A percentile compares a stretch with the other conserved stretches of the same genome.
Conservation (phyloP, 805 yeast genomes). For the Yarrowia osloensis region DNA sequence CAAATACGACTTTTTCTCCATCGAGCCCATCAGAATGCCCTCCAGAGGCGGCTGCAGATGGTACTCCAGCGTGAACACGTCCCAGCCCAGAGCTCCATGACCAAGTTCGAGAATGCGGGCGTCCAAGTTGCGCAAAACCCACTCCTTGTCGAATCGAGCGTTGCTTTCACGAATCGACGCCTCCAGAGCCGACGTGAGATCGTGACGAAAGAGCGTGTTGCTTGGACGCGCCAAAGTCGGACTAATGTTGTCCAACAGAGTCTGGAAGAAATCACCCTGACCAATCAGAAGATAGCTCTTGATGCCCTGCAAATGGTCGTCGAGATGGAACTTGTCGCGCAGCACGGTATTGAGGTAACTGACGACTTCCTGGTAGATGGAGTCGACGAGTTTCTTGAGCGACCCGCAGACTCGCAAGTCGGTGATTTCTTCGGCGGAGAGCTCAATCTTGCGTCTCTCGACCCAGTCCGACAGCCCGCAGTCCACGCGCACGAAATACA, state of each 20-base stretch:
- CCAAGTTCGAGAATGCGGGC: conserved; percentile 77
- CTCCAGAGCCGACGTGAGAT: conserved; percentile 62
- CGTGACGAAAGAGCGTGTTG: conserved; percentile 60
- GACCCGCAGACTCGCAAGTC: conserved; percentile 32
- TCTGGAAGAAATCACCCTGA: conserved; percentile 79
- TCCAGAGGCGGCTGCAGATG: conserved; percentile 52
- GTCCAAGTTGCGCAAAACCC: conserved; percentile 61
- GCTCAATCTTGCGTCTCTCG: conserved; percentile 36
- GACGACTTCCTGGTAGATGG: conserved; percentile 52
- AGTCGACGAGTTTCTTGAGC: conserved; percentile 42
- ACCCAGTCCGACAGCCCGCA: conserved; percentile 74
- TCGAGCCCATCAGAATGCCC: conserved; percentile 55
- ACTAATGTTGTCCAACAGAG: conserved; percentile 58
- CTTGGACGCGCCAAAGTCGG: conserved; percentile 62
- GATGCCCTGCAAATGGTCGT: conserved; percentile 59
- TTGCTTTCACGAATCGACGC: conserved; percentile 56
- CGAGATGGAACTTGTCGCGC: conserved; percentile 51
- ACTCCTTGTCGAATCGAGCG: conserved; percentile 42
- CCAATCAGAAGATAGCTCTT: conserved; percentile 70
- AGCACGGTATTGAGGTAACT: conserved; percentile 54
- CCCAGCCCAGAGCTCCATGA: conserved; percentile 84
- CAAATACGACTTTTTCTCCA: conserved; percentile 56
- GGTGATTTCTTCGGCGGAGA: conserved; percentile 25
- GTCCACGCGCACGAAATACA: conserved; percentile 60
- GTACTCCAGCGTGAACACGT: conserved; percentile 86